These are phyloP conservation scores for Diplodia intermedia DNA, from an alignment of 2,329 filamentous ascomycete species.

Conservation along the genomic window DNA sequence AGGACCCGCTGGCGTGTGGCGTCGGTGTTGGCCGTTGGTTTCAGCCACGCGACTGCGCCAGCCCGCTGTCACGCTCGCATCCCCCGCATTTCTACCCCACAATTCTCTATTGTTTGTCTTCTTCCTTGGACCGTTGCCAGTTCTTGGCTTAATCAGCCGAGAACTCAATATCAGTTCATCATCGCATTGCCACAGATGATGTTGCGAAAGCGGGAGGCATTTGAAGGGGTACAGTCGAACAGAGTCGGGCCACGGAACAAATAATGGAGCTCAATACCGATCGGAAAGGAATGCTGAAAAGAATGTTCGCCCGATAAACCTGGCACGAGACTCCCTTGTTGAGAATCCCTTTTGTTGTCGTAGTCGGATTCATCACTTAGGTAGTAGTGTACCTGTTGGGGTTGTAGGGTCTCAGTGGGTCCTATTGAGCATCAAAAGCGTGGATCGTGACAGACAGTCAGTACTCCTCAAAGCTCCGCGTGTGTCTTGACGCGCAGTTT, in stretches of 20 bases:
- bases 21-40: neutral
- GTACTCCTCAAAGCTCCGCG: neutral
- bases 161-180: neutral
- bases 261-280: too few relatives aligned
- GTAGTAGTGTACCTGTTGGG: too few relatives aligned
- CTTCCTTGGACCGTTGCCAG: neutral
- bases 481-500: slow-evolving; percentile 41
- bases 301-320: too few relatives aligned
- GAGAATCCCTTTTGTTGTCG: too few relatives aligned
- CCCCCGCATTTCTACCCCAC: slow-evolving; percentile 27
- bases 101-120: neutral
- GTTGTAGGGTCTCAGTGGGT: too few relatives aligned
- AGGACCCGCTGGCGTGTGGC: neutral
- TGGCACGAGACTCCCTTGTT: too few relatives aligned
- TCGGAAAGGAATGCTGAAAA: too few relatives aligned
- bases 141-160: neutral
- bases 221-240: neutral
- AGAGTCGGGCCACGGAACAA: too few relatives aligned
- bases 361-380: too few relatives aligned
- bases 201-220: neutral
- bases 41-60: neutral
- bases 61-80: neutral
- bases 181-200: too few relatives aligned
- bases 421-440: too few relatives aligned
- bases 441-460: too few relatives aligned